These are phyloP conservation scores for Astrothelium subdiscretum DNA, from an alignment of 495 filamentous ascomycete species.

Conservation along the genomic window DNA sequence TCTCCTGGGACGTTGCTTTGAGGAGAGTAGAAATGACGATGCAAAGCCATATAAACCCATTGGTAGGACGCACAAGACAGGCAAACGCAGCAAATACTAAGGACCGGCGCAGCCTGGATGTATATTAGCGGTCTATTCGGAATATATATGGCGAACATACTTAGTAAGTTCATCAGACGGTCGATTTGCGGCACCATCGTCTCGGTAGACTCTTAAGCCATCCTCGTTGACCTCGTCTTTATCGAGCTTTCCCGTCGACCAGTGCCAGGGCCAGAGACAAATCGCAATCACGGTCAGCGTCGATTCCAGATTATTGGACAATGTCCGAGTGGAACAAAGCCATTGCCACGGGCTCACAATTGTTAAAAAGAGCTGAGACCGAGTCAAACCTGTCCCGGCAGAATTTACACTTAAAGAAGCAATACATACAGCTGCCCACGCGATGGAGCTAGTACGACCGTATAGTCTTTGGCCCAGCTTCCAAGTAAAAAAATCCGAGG, in stretches of 20 bases:
- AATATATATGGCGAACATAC: neutral
- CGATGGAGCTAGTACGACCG: constrained; percentile 43
- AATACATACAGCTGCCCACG: constrained; percentile 56
- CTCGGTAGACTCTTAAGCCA: constrained; percentile 6
- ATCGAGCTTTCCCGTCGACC: constrained; percentile 23
- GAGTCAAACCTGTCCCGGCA: neutral
- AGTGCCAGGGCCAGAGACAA: constrained; percentile 77
- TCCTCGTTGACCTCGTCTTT: constrained; percentile 13
- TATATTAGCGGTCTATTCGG: neutral
- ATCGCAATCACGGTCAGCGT: constrained; percentile 72
- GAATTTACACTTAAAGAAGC: neutral
- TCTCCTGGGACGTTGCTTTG: constrained; percentile 32
- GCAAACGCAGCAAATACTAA: constrained; percentile 69
- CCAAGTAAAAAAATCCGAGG: constrained; percentile 84
- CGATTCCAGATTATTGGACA: constrained; percentile 90
- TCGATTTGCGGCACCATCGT: constrained; percentile 1
- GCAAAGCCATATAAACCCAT: constrained; percentile 71
- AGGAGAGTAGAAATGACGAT: constrained; percentile 37
- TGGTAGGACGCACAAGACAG: constrained; percentile 82
- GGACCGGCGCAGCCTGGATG: constrained; percentile 48
- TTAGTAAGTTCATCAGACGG: neutral
- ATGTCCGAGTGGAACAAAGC: constrained; percentile 85
- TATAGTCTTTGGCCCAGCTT: constrained; percentile 64
- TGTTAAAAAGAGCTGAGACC: constrained; percentile 50
- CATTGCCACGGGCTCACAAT: constrained; percentile 88